Percentiles rank a stretch among this genome's conserved stretches.
Conservation (phyloP, 176 grass and related monocot genomes). For the Alloteropsis semialata region DNA sequence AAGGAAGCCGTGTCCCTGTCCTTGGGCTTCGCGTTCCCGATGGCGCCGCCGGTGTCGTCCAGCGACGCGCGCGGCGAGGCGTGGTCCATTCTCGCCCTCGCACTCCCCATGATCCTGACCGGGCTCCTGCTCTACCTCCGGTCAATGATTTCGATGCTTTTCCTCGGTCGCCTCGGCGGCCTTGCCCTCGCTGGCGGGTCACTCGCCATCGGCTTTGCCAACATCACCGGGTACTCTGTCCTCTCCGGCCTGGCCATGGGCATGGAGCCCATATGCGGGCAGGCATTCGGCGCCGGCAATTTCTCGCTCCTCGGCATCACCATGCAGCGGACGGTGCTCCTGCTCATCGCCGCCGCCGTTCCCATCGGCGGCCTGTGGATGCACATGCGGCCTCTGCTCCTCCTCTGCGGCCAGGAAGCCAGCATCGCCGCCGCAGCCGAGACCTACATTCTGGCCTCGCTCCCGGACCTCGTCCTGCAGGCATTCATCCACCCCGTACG, state of each 20-base stretch:
- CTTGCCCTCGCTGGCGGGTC: slow-evolving; percentile 73
- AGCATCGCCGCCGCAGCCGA: slow-evolving; percentile 65
- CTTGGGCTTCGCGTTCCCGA: slow-evolving; percentile 13
- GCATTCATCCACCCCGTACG: slow-evolving; percentile 78
- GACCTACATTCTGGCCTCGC: slow-evolving; percentile 75
- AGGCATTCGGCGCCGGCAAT: slow-evolving; percentile 67
- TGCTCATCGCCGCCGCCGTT: slow-evolving; percentile 55
- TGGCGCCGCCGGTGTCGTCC: slow-evolving; percentile 23
- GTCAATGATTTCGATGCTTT: slow-evolving; percentile 94
- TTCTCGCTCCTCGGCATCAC: slow-evolving; percentile 59
- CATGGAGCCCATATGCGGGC: slow-evolving; percentile 87
- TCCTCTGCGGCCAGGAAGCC: slow-evolving; percentile 72
- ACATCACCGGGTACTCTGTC: slow-evolving; percentile 77
- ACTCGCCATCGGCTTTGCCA: slow-evolving; percentile 85
- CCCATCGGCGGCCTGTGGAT: slow-evolving; percentile 70
- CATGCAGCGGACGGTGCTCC: slow-evolving; percentile 66
- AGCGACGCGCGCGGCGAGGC: slow-evolving; percentile 38
- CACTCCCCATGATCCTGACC: slow-evolving; percentile 76
- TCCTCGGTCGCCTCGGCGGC: slow-evolving; percentile 61
- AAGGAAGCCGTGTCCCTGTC: slow-evolving; percentile 31
- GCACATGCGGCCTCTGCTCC: slow-evolving; percentile 67
- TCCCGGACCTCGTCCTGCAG: slow-evolving; percentile 74
- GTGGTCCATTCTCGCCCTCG: slow-evolving; percentile 56
- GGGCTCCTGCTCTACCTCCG: slow-evolving; percentile 82
- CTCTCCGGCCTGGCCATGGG: slow-evolving; percentile 89